Conservation (phyloP, 2,329 filamentous ascomycete species). For the Colletotrichum zoysiae region DNA sequence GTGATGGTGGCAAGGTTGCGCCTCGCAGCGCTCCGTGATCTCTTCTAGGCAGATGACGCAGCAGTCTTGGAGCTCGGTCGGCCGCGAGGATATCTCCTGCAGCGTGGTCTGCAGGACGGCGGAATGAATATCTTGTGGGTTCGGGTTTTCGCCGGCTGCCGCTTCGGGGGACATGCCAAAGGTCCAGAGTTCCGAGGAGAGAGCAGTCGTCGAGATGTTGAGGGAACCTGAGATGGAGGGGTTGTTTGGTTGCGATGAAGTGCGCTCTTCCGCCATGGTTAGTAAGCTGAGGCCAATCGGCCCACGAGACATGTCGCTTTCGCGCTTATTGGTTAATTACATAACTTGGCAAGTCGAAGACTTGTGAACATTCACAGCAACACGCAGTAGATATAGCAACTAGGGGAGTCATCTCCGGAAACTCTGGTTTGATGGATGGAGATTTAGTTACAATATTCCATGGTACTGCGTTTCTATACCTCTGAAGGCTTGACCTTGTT, state of each 20-base stretch:
- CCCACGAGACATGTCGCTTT: not conserved
- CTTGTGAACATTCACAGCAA: no score
- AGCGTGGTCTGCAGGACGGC: constrained; percentile 60
- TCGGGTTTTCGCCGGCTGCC: constrained; percentile 20
- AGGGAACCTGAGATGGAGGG: not conserved
- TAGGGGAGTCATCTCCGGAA: no score
- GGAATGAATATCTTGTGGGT: constrained; percentile 54
- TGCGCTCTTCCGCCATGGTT: not conserved
- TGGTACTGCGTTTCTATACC: no score
- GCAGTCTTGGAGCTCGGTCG: constrained; percentile 51
- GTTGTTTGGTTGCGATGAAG: not conserved
- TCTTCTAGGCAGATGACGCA: constrained; percentile 91
- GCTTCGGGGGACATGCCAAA: constrained; percentile 38
- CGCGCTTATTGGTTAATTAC: not conserved
- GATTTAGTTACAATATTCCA: no score
- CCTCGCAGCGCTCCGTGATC: constrained; percentile 78
- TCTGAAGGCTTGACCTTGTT: no score
- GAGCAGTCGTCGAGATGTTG: not conserved
- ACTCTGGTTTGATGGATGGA: no score
- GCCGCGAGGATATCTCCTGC: constrained; percentile 52
- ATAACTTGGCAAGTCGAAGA: not conserved
- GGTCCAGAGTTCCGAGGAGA: not conserved
- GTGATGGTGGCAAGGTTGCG: constrained; percentile 81
- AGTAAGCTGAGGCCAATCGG: not conserved
- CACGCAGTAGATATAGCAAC: no score